Conservation (phyloP, 2,329 filamentous ascomycete genomes). For the Thielaviopsis musarum region DNA sequence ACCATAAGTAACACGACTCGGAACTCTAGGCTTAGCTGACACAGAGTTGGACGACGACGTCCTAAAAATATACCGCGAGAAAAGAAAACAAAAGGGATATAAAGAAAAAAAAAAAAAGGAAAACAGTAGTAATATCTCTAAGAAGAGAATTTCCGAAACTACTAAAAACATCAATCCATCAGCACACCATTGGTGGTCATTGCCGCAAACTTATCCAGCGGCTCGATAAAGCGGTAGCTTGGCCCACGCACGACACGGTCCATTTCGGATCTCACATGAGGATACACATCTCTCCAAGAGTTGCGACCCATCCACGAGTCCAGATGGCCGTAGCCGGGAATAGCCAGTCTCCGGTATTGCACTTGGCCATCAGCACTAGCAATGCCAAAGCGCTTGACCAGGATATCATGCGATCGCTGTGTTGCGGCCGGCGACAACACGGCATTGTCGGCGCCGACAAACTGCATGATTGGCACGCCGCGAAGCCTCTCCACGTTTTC, state of each 20-base stretch:
- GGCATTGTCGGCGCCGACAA: constrained; percentile 38
- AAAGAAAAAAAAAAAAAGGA: not conserved
- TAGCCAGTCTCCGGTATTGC: constrained; percentile 33
- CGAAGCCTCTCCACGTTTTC: constrained; percentile 33
- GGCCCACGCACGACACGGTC: constrained; percentile 32
- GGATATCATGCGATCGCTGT: constrained; percentile 32
- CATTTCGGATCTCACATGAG: constrained; percentile 35
- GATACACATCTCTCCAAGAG: constrained; percentile 42
- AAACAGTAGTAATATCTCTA: not conserved
- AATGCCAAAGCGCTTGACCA: constrained; percentile 33
- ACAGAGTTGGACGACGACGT: not conserved
- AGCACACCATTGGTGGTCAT: constrained; percentile 26
- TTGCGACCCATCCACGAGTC: constrained; percentile 46
- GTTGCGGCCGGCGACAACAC: constrained; percentile 38
- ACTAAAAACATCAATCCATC: constrained; percentile 16
- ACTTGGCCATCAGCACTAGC: constrained; percentile 19
- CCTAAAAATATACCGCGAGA: not conserved
- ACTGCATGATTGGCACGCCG: constrained; percentile 38
- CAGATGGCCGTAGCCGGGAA: constrained; percentile 42
- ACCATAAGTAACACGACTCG: not conserved
- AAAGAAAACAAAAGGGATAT: constrained; percentile 3
- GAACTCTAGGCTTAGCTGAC: not conserved
- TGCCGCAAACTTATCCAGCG: constrained; percentile 24
- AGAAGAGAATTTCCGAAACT: not conserved
- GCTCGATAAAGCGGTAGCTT: constrained; percentile 26